phyloP scores from a whole-genome alignment of 2,329 filamentous ascomycete genomes.

The Pseudogymnoascus sp. region DNA sequence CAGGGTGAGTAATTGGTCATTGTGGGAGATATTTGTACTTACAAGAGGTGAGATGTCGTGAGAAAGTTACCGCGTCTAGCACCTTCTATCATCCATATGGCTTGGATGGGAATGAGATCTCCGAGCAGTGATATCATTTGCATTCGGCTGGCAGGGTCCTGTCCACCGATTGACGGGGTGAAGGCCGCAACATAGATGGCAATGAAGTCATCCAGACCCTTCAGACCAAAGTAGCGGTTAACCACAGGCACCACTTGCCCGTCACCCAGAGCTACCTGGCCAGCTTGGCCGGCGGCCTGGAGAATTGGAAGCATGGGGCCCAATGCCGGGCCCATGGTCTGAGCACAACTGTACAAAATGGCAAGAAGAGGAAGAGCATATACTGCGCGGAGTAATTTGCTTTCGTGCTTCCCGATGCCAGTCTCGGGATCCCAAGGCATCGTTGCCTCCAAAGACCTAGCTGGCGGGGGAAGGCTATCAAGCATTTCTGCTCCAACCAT shows the following conservation, averaged over 20 bases:
- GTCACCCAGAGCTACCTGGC: conserved; percentile 7
- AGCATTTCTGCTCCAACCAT: conserved; percentile 23
- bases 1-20: conserved; percentile 8
- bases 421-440: conserved; percentile 27
- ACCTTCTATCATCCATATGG: conserved; percentile 27
- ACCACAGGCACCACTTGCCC: conserved; percentile 12
- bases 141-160: conserved; percentile 15
- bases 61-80: conserved; percentile 24
- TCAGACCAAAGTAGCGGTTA: conserved; percentile 17
- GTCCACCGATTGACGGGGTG: conserved; percentile 17
- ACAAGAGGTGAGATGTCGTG: conserved; percentile 22
- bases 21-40: conserved; percentile 10
- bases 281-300: conserved; percentile 12
- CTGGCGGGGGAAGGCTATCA: conserved; percentile 27
- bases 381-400: conserved; percentile 18
- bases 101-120: conserved; percentile 25
- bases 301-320: conserved; percentile 17
- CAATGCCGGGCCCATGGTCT: background rate
- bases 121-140: conserved; percentile 24
- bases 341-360: background rate
- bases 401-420: conserved; percentile 25
- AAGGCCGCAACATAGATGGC: conserved; percentile 20
- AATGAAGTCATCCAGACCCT: conserved; percentile 18
- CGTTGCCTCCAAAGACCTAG: conserved; percentile 18
- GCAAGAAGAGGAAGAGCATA: conserved; percentile 21